A percentile compares a stretch with the other conserved stretches of the same genome.
Evolutionary conservation across 2,329 filamentous ascomycete genomes (phyloP).

Genomic region (Bertia moriformis): DNA sequence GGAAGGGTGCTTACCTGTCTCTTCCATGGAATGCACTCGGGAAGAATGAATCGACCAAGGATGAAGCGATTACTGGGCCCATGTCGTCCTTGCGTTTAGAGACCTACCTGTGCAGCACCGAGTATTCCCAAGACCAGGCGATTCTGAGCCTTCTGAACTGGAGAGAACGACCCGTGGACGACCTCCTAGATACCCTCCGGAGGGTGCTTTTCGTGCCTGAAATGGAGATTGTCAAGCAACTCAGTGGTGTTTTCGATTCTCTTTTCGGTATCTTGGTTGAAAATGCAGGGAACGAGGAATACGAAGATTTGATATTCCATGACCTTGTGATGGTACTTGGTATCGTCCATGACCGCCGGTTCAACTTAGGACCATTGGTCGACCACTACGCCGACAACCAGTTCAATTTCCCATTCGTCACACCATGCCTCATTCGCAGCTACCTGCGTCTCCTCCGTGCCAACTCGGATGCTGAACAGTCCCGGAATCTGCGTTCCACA

Average conservation of each 20-base stretch:
- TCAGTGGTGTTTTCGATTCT: slow-evolving; percentile 77
- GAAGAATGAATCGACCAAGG: slow-evolving; percentile 47
- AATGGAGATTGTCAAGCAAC: slow-evolving; percentile 90
- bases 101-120: slow-evolving; percentile 85
- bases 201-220: slow-evolving; percentile 87
- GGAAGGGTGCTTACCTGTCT: slow-evolving; percentile 74
- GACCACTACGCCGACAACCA: slow-evolving; percentile 78
- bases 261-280: slow-evolving; percentile 86
- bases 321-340: slow-evolving; percentile 78
- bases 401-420: slow-evolving; percentile 89
- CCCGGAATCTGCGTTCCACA: slow-evolving; percentile 72
- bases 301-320: slow-evolving; percentile 83
- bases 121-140: slow-evolving; percentile 81
- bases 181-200: slow-evolving; percentile 61
- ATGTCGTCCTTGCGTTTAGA: slow-evolving; percentile 66
- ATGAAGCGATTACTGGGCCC: slow-evolving; percentile 64
- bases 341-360: slow-evolving; percentile 86
- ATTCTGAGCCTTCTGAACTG: slow-evolving; percentile 75
- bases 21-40: slow-evolving; percentile 57
- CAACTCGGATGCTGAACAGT: slow-evolving; percentile 68
- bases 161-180: slow-evolving; percentile 60
- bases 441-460: slow-evolving; percentile 73
- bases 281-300: slow-evolving; percentile 78
- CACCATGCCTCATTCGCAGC: slow-evolving; percentile 72
- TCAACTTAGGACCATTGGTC: slow-evolving; percentile 79